Evolutionary conservation across 106 monocot species (phyloP).

Genomic region (Allium fistulosum): DNA sequence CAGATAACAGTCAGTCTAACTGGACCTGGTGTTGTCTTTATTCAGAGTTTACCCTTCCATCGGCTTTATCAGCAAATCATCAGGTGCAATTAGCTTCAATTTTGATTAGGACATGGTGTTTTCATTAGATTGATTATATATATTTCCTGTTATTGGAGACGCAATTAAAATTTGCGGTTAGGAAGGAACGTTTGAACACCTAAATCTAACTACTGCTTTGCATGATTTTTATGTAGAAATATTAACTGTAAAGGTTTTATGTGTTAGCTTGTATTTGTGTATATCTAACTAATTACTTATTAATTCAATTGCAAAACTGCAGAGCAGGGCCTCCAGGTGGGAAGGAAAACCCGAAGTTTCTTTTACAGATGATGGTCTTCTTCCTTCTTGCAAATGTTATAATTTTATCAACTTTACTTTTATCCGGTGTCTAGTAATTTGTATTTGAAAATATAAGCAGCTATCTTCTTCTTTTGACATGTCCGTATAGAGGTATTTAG

Average conservation of each 20-base stretch:
- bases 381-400: constrained; percentile 81
- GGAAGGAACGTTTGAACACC: too few relatives aligned
- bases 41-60: constrained; percentile 88
- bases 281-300: neutral
- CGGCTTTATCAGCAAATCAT: constrained; percentile 76
- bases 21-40: constrained; percentile 90
- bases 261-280: neutral
- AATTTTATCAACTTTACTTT: constrained; percentile 78
- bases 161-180: too few relatives aligned
- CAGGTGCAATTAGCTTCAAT: constrained; percentile 21
- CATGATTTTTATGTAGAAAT: neutral
- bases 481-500: too few relatives aligned
- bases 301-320: constrained; percentile 2
- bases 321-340: constrained; percentile 66
- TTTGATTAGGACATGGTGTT: too few relatives aligned
- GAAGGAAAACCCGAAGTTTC: constrained; percentile 94
- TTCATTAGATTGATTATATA: too few relatives aligned
- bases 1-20: constrained; percentile 64
- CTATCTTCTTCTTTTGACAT: too few relatives aligned
- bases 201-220: too few relatives aligned
- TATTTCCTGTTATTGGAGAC: too few relatives aligned
- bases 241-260: neutral
- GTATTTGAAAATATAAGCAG: too few relatives aligned
- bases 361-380: constrained; percentile 73
- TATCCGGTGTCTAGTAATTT: constrained; percentile 63